A percentile compares a stretch with the other conserved stretches of the same genome.
These are phyloP conservation scores for Hydnum rufescens DNA, from an alignment of 768 basidiomycete genomes.

Conservation along the genomic window DNA sequence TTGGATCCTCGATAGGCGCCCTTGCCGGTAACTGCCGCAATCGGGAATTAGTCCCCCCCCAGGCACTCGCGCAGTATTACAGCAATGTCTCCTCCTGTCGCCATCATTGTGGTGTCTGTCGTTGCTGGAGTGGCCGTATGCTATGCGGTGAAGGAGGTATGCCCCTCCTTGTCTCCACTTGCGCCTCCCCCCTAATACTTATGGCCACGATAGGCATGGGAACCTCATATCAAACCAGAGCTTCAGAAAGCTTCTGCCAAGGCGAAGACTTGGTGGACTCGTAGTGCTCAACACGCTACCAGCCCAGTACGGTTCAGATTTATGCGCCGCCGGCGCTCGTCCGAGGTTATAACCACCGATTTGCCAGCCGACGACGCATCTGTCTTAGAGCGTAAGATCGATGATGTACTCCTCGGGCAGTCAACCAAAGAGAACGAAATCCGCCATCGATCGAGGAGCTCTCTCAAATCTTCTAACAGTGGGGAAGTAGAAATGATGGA, in stretches of 20 bases:
- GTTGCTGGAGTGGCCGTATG: neutral
- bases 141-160: neutral
- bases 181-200: neutral
- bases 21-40: neutral
- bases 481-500: neutral
- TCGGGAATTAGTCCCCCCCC: neutral
- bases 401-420: neutral
- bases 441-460: neutral
- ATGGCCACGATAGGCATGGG: neutral
- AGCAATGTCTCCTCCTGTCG: neutral
- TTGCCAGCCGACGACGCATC: no score
- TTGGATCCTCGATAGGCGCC: no score
- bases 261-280: neutral
- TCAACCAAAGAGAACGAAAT: neutral
- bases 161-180: neutral
- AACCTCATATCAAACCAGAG: constrained; percentile 1
- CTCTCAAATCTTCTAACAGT: neutral
- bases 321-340: neutral
- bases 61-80: neutral
- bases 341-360: neutral
- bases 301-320: no score
- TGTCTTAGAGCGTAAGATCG: neutral
- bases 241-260: neutral
- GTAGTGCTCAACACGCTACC: no score
- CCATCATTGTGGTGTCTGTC: neutral